Evolutionary conservation across 169 alveolate genomes (phyloP), one percentile per base, ranked within the genome.

Genomic region (Theileria equi): DNA sequence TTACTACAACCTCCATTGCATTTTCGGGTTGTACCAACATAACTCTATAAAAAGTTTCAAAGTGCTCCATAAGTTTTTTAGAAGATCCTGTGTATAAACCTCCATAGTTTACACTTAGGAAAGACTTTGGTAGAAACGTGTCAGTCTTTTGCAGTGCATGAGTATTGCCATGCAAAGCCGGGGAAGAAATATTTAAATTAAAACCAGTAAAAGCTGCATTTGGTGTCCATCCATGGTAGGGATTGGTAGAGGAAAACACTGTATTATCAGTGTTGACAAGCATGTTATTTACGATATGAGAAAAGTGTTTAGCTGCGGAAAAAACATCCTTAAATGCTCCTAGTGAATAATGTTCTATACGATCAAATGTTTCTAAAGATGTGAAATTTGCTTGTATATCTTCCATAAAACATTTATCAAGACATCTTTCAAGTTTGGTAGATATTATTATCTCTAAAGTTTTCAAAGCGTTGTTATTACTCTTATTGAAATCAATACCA

Each of bases 181-280:
- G 19, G n/a, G n/a, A 38, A 38, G 13, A 52, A 8, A 4, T 53
- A n/a, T 34, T 60, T 0, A 67, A 17, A 52, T 28, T 19, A 7
- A 67, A 36, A 16, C 74, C 71, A 17, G 55, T 16, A 26, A 72
- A 72, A 5, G 52, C 57, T 2, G 64, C 31, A 32, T 58, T 72
- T 7, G 83, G 83, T 6, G 83, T 72, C 83, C 83, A 72, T 3
- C 83, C 83, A 43, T 49, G 43, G 52, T 59, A 59, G 1, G 83
- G 83, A 43, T 72, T 72, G 16, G 44, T 28, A 4, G 61, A 11
- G 19, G 66, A 13, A 36, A 55, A 36, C 23, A 13, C 13, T 38
- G 45, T n/a, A n/a, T n/a, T n/a, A n/a, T n/a, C n/a, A n/a, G n/a
- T n/a, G n/a, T n/a, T n/a, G n/a, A n/a, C n/a, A n/a, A n/a, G n/a